A percentile compares a stretch with the other conserved stretches of the same genome.
These are phyloP conservation scores for Coniophora puteana DNA, from an alignment of 1,284 basidiomycete genomes.

Conservation along the genomic window DNA sequence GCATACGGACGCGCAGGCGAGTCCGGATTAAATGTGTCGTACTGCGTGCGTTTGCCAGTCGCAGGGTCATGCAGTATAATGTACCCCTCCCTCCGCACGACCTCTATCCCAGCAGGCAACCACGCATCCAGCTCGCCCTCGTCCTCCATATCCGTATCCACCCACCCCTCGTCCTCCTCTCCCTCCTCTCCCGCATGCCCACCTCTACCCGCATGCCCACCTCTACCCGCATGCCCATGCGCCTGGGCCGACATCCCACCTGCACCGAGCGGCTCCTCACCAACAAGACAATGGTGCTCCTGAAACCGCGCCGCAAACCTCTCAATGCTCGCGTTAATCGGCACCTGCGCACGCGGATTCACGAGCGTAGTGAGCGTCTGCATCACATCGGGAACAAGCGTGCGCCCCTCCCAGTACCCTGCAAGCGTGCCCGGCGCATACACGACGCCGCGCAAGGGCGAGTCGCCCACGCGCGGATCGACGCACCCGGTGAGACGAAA, in stretches of 20 bases:
- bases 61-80: conserved; percentile 36
- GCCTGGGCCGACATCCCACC: no score
- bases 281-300: conserved; percentile 43
- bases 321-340: conserved; percentile 22
- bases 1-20: conserved; percentile 30
- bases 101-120: no score
- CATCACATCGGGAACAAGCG: conserved; percentile 26
- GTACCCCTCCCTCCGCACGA: no score
- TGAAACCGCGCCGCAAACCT: conserved; percentile 37
- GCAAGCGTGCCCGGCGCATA: conserved; percentile 37
- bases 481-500: conserved; percentile 38
- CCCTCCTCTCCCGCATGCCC: not conserved
- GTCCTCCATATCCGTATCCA: conserved; percentile 28
- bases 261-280: conserved; percentile 31
- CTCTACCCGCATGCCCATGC: no score
- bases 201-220: not conserved
- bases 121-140: conserved; percentile 43
- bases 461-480: conserved; percentile 28
- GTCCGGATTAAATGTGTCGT: conserved; percentile 38
- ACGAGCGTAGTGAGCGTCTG: no score
- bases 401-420: conserved; percentile 41
- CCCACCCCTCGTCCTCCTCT: no score
- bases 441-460: conserved; percentile 35
- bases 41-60: conserved; percentile 32
- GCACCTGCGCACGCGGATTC: conserved; percentile 14